Conservation (phyloP, 768 basidiomycete species). For the Tricholomella constricta region DNA sequence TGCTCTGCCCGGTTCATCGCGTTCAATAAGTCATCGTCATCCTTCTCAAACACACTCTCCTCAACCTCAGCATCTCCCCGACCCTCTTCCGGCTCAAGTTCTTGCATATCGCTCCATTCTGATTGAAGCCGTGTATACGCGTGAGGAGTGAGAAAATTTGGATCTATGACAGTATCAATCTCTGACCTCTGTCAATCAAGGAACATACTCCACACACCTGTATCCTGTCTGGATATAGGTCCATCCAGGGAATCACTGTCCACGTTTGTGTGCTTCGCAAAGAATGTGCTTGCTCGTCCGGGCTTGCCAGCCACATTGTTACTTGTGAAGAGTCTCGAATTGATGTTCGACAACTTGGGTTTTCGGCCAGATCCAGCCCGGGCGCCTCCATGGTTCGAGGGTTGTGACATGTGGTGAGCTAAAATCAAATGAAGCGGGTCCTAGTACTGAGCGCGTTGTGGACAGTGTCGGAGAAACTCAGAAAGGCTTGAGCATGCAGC, state of each 20-base stretch:
- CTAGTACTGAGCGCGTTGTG: too few relatives aligned
- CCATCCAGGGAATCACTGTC: too few relatives aligned
- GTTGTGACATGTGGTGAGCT: neutral
- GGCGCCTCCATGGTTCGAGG: neutral
- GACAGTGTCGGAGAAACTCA: too few relatives aligned
- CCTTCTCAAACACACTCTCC: slow-evolving; percentile 1
- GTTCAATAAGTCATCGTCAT: neutral
- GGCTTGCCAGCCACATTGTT: neutral
- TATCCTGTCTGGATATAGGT: neutral
- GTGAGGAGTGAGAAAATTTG: neutral
- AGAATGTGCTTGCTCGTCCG: neutral
- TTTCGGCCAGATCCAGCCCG: neutral
- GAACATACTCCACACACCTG: neutral
- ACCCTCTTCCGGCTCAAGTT: neutral
- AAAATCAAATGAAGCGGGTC: too few relatives aligned
- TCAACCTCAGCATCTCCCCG: neutral
- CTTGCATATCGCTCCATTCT: neutral
- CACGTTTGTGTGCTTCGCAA: neutral
- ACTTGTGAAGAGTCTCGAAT: neutral
- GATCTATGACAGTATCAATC: neutral
- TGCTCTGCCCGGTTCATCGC: neutral
- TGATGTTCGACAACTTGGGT: neutral
- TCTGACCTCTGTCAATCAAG: neutral
- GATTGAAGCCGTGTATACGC: neutral
- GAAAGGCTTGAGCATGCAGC: too few relatives aligned